Evolutionary conservation across 2,329 filamentous ascomycete species (phyloP).

Genomic region (Alternaria gaisen): DNA sequence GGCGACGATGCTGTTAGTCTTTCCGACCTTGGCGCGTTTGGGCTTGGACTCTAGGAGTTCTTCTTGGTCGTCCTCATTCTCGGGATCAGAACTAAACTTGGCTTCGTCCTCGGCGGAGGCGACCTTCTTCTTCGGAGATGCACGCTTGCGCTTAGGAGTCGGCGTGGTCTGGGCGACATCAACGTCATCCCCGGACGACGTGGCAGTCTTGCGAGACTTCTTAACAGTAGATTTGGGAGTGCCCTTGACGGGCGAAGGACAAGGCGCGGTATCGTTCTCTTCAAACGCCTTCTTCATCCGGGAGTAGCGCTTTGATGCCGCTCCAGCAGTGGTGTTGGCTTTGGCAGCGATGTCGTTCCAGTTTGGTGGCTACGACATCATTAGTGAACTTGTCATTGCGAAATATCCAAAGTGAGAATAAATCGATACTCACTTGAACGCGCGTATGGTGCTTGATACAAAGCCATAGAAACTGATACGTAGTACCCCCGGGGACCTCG

Average conservation of each 20-base stretch:
- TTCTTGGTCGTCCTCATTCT: constrained; percentile 8
- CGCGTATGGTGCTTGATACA: constrained; percentile 38
- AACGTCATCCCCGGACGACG: not conserved
- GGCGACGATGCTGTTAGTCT: not conserved
- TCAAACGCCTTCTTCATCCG: constrained; percentile 46
- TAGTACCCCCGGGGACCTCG: constrained; percentile 20
- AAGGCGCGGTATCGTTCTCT: constrained; percentile 16
- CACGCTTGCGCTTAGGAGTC: constrained; percentile 35
- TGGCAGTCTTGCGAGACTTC: constrained; percentile 9
- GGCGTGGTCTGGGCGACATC: not conserved
- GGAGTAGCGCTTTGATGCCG: constrained; percentile 44
- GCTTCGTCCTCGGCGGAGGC: not conserved
- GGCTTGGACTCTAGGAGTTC: not conserved
- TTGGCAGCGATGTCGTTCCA: constrained; percentile 41
- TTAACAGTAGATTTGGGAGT: constrained; percentile 8
- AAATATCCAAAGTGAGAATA: not conserved
- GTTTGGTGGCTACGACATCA: constrained; percentile 20
- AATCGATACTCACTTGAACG: constrained; percentile 30
- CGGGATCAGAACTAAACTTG: constrained; percentile 1
- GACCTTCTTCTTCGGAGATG: constrained; percentile 14
- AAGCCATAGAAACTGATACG: constrained; percentile 42
- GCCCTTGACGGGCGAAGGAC: constrained; percentile 1
- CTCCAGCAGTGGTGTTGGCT: constrained; percentile 41
- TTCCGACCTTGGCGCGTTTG: constrained; percentile 17
- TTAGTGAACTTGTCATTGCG: constrained; percentile 1